Evolutionary conservation across 2,329 filamentous ascomycete genomes (phyloP).

Genomic region (Kalaharituber pfeilii): DNA sequence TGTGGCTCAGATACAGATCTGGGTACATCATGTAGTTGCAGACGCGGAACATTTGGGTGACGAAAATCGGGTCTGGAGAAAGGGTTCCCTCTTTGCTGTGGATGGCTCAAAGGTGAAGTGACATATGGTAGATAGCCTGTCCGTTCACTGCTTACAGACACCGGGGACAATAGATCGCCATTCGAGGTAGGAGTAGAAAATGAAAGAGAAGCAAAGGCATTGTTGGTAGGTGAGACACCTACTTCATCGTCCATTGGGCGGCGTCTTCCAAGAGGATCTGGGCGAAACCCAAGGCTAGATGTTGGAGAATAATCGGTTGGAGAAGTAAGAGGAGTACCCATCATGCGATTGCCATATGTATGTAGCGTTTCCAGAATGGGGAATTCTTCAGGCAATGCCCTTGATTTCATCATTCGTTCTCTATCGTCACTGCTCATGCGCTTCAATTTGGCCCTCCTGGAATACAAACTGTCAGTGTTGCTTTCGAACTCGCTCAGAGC

Average conservation of each 20-base stretch:
- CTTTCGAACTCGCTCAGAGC: too few relatives aligned
- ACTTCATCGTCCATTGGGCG: slow-evolving; percentile 13
- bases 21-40: slow-evolving; percentile 19
- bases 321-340: slow-evolving; percentile 20
- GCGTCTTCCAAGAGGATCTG: slow-evolving; percentile 17
- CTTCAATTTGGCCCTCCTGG: slow-evolving; percentile 53
- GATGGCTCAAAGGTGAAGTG: slow-evolving; percentile 15
- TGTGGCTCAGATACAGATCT: slow-evolving; percentile 18
- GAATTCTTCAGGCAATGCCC: slow-evolving; percentile 52
- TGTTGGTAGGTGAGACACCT: slow-evolving; percentile 18
- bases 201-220: slow-evolving; percentile 17
- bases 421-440: slow-evolving; percentile 51
- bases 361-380: slow-evolving; percentile 53
- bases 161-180: slow-evolving; percentile 21
- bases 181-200: slow-evolving; percentile 20
- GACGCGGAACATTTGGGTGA: slow-evolving; percentile 15
- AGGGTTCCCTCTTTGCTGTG: slow-evolving; percentile 22
- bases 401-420: slow-evolving; percentile 55
- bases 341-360: slow-evolving; percentile 20
- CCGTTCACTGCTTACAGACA: slow-evolving; percentile 19
- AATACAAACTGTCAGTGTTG: slow-evolving; percentile 6
- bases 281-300: slow-evolving; percentile 18
- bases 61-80: slow-evolving; percentile 20
- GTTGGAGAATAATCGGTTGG: slow-evolving; percentile 20
- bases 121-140: slow-evolving; percentile 19